A percentile compares a stretch with the other conserved stretches of the same genome.
These are phyloP conservation scores for Alternaria novae-zelandiae DNA, from an alignment of 2,329 filamentous ascomycete genomes.

Conservation along the genomic window DNA sequence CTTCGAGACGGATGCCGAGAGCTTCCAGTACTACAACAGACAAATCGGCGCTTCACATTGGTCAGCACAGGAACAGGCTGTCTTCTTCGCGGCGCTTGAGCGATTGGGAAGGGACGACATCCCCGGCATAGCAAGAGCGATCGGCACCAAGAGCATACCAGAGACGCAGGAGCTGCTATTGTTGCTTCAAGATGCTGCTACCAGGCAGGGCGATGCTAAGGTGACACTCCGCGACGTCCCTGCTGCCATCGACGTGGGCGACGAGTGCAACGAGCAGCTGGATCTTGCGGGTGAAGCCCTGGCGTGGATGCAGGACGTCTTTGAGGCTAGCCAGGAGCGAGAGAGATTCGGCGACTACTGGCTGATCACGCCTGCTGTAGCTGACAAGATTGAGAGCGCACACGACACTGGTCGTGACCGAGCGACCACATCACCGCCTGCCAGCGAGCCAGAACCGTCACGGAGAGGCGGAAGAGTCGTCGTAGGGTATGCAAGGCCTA, in stretches of 20 bases:
- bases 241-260: slow-evolving; percentile 74
- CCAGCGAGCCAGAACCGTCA: slow-evolving; percentile 11
- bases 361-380: slow-evolving; percentile 62
- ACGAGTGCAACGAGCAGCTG: slow-evolving; percentile 68
- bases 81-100: slow-evolving; percentile 70
- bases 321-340: slow-evolving; percentile 67
- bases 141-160: slow-evolving; percentile 74
- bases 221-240: slow-evolving; percentile 64
- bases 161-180: slow-evolving; percentile 76
- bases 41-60: slow-evolving; percentile 75
- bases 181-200: slow-evolving; percentile 62
- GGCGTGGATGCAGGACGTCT: slow-evolving; percentile 66
- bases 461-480: slow-evolving; percentile 8
- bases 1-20: slow-evolving; percentile 14
- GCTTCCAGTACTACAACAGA: slow-evolving; percentile 42
- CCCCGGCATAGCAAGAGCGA: slow-evolving; percentile 64
- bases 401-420: slow-evolving; percentile 8
- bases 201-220: slow-evolving; percentile 45
- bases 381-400: slow-evolving; percentile 44
- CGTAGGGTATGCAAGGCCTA: slow-evolving; percentile 13
- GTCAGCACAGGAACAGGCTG: slow-evolving; percentile 72
- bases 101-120: slow-evolving; percentile 69
- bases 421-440: slow-evolving; percentile 25
- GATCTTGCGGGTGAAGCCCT: slow-evolving; percentile 73
- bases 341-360: slow-evolving; percentile 68